These are phyloP conservation scores for Luffa aegyptiaca DNA, from an alignment of 306 rosid species.

Conservation along the genomic window DNA sequence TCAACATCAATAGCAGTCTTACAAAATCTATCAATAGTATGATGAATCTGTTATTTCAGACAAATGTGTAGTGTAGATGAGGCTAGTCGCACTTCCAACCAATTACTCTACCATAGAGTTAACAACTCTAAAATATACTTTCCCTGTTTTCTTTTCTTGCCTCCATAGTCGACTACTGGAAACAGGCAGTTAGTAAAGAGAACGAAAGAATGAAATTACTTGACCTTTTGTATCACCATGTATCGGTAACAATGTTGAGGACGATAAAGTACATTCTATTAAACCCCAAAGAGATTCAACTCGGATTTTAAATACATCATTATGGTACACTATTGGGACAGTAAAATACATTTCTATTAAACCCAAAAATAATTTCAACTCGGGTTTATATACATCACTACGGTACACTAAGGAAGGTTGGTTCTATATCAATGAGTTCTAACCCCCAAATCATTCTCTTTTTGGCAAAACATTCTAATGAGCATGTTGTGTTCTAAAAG, in stretches of 20 bases:
- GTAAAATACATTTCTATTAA: background rate
- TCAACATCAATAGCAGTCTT: background rate
- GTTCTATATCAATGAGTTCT: background rate
- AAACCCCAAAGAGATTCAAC: background rate
- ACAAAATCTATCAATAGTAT: no score
- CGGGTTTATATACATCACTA: slow-evolving; percentile 1
- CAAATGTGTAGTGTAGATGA: no score
- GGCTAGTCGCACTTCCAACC: no score
- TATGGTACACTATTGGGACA: background rate
- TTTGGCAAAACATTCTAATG: background rate
- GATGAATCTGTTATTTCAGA: no score
- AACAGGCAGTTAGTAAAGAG: background rate
- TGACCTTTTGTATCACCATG: background rate
- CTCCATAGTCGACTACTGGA: background rate
- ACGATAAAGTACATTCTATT: background rate
- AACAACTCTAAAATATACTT: no score
- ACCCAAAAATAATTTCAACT: background rate
- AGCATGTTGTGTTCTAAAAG: background rate
- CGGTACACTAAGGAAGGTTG: background rate
- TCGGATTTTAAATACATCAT: background rate
- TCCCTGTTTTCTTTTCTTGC: background rate
- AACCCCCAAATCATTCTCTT: background rate
- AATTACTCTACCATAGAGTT: no score
- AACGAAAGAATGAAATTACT: background rate
- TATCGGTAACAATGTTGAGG: background rate